Conservation (phyloP, 768 basidiomycete species). For the Tricholoma sp. region DNA sequence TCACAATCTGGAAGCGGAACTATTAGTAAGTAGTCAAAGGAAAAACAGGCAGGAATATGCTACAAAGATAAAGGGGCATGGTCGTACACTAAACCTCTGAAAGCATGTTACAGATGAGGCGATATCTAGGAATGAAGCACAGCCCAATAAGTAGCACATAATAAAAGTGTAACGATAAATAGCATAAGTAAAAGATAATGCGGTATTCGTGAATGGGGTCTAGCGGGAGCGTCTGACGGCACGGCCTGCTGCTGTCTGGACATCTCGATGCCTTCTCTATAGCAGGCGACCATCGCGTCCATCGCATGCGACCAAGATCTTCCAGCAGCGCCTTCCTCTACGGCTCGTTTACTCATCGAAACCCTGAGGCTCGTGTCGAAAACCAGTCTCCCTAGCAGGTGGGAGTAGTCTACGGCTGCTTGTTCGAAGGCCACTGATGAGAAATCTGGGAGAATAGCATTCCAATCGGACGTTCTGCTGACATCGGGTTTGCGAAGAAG, state of each 20-base stretch:
- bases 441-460: neutral
- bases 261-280: neutral
- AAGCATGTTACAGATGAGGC: neutral
- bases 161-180: neutral
- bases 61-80: neutral
- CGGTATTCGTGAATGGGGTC: neutral
- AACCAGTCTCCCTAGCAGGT: neutral
- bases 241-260: neutral
- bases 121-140: neutral
- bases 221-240: neutral
- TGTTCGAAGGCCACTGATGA: neutral
- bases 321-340: neutral
- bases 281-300: neutral
- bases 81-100: neutral
- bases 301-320: neutral
- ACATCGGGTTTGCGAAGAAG: neutral
- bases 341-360: neutral
- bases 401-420: neutral
- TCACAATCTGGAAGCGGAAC: too few relatives aligned
- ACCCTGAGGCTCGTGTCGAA: neutral
- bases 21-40: too few relatives aligned
- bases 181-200: neutral
- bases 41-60: neutral
- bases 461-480: neutral
- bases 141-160: neutral